A percentile compares a stretch with the other conserved stretches of the same genome.
Conservation (phyloP, 192 early-diverging fungal genomes). For the Umbelopsis sp. region DNA sequence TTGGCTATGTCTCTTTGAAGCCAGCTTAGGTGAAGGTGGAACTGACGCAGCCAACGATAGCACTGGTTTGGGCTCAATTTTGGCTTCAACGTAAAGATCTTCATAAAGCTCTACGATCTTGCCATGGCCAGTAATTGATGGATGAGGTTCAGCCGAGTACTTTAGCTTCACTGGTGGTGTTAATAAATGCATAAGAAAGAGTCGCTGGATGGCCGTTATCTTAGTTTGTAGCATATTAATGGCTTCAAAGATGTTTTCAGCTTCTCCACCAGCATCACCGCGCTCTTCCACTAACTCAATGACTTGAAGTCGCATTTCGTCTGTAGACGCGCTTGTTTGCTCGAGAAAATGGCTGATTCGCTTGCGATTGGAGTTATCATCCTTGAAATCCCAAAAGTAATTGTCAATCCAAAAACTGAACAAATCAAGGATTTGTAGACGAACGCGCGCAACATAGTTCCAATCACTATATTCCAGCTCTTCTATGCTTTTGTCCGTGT, state of each 20-base stretch:
- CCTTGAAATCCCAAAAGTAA: slow-evolving; percentile 66
- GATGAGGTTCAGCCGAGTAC: background rate
- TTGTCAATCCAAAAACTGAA: slow-evolving; percentile 65
- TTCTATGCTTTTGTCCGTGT: background rate
- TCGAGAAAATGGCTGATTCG: slow-evolving; percentile 47
- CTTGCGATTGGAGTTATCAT: slow-evolving; percentile 57
- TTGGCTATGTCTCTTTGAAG: background rate
- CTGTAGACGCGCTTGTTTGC: background rate
- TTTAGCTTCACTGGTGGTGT: background rate
- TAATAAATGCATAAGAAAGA: background rate
- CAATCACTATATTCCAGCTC: slow-evolving; percentile 34
- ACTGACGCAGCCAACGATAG: background rate
- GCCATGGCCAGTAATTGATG: background rate
- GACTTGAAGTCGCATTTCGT: slow-evolving; percentile 13
- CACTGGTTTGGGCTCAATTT: background rate
- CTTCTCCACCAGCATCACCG: background rate
- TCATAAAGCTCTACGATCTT: background rate
- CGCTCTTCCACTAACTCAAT: slow-evolving; percentile 12
- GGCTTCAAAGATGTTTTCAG: background rate
- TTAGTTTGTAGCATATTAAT: background rate
- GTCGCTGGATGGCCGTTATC: background rate
- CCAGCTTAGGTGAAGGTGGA: slow-evolving; percentile 3
- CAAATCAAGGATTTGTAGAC: slow-evolving; percentile 52
- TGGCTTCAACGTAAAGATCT: background rate
- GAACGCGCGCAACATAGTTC: slow-evolving; percentile 40